A percentile compares a stretch with the other conserved stretches of the same genome.
Conservation (phyloP, 2,329 filamentous ascomycete species). For the Aspergillus fumigatus region DNA sequence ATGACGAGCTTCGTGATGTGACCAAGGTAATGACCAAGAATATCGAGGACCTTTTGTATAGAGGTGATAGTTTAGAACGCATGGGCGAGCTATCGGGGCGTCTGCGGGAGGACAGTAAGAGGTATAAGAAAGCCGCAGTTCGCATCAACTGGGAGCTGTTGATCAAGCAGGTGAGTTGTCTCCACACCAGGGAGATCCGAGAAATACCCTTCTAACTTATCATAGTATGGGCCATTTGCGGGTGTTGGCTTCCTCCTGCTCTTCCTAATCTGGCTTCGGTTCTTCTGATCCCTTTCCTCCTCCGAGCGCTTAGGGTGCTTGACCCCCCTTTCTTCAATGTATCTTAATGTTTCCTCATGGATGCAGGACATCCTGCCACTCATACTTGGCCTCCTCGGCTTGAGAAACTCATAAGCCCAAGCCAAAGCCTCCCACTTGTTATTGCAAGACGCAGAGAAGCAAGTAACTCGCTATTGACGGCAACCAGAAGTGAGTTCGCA, state of each 20-base stretch:
- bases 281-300: slow-evolving; percentile 58
- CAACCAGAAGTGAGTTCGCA: neutral
- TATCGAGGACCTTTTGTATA: slow-evolving; percentile 93
- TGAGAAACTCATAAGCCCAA: neutral
- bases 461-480: neutral
- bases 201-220: slow-evolving; percentile 19
- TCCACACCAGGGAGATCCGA: neutral
- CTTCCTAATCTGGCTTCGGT: slow-evolving; percentile 86
- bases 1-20: slow-evolving; percentile 94
- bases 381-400: neutral
- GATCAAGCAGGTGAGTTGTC: slow-evolving; percentile 67
- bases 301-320: slow-evolving; percentile 7
- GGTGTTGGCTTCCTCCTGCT: slow-evolving; percentile 76
- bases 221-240: slow-evolving; percentile 79
- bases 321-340: slow-evolving; percentile 29
- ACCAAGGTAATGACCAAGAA: slow-evolving; percentile 99
- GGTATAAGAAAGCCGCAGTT: slow-evolving; percentile 88
- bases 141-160: slow-evolving; percentile 97
- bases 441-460: neutral
- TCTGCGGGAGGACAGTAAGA: slow-evolving; percentile 85
- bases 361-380: slow-evolving; percentile 27
- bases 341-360: slow-evolving; percentile 31
- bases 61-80: slow-evolving; percentile 87
- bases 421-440: neutral
- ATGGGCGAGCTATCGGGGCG: slow-evolving; percentile 94